phyloP scores from a whole-genome alignment of 805 yeast genomes.

The Grigorovia transvaalensis region DNA sequence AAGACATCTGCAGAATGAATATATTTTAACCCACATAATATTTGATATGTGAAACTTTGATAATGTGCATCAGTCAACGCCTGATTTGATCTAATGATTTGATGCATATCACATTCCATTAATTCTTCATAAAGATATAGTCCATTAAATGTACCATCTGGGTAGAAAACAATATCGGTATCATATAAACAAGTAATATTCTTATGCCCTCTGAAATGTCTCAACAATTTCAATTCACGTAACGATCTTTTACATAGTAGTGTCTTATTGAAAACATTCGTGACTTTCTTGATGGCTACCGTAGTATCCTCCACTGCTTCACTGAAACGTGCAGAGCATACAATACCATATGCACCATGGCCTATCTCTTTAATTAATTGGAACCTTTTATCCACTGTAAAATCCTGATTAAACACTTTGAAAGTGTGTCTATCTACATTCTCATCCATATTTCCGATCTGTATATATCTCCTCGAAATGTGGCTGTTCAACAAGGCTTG shows the following conservation, averaged over 20 bases:
- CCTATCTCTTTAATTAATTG: slow-evolving; percentile 89
- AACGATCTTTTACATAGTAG: slow-evolving; percentile 86
- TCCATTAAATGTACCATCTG: slow-evolving; percentile 76
- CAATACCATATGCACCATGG: slow-evolving; percentile 97
- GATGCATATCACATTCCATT: slow-evolving; percentile 99
- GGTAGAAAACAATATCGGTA: slow-evolving; percentile 64
- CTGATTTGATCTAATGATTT: slow-evolving; percentile 88
- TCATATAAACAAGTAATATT: slow-evolving; percentile 93
- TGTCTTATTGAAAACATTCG: slow-evolving; percentile 85
- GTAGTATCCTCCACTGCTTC: slow-evolving; percentile 54
- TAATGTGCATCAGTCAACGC: slow-evolving; percentile 90
- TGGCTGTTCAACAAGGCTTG: no score
- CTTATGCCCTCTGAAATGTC: slow-evolving; percentile 93
- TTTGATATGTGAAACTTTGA: slow-evolving; percentile 87
- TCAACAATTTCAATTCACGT: slow-evolving; percentile 78
- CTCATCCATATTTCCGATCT: slow-evolving; percentile 16
- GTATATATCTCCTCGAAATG: no score
- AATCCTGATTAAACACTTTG: slow-evolving; percentile 81
- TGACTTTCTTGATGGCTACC: slow-evolving; percentile 93
- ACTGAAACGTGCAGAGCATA: slow-evolving; percentile 82
- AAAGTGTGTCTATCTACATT: slow-evolving; percentile 37
- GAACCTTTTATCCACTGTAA: slow-evolving; percentile 80
- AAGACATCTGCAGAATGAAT: slow-evolving; percentile 87
- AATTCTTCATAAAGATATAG: slow-evolving; percentile 88
- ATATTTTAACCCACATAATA: slow-evolving; percentile 79